Conservation (phyloP, 441 rosid species). For the Corymbia calophylla region DNA sequence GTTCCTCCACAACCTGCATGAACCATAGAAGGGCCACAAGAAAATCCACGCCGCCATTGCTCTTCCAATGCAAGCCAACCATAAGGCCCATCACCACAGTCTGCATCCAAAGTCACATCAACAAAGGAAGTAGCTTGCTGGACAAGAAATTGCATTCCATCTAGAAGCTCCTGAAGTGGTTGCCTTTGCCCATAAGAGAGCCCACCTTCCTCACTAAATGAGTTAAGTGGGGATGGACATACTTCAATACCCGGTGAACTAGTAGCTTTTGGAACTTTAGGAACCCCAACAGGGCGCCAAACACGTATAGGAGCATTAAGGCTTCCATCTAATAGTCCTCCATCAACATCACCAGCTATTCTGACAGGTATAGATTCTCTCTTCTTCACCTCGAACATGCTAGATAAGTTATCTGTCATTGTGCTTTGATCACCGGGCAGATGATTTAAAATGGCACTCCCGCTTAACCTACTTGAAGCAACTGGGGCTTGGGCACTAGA, state of each 20-base stretch:
- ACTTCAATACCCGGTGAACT: conserved; percentile 71
- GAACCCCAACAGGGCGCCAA: conserved; percentile 93
- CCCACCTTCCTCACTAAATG: conserved; percentile 74
- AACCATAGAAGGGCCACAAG: conserved; percentile 95
- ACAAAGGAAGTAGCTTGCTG: conserved; percentile 99
- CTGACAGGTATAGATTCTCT: conserved; percentile 88
- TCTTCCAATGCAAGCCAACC: conserved; percentile 99
- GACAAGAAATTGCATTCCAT: conserved; percentile 83
- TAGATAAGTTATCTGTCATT: conserved; percentile 72
- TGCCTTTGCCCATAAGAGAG: conserved; percentile 89
- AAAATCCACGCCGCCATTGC: conserved; percentile 92
- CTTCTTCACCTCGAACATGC: conserved; percentile 71
- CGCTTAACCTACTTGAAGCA: conserved; percentile 57
- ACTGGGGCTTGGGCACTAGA: conserved; percentile 36
- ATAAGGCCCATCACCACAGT: conserved; percentile 92
- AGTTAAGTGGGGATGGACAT: conserved; percentile 59
- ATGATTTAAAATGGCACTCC: conserved; percentile 58
- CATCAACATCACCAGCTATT: conserved; percentile 94
- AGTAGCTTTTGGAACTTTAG: conserved; percentile 73
- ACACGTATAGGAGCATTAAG: conserved; percentile 90
- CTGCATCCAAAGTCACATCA: conserved; percentile 92
- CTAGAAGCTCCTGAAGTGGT: conserved; percentile 94
- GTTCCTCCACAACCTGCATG: conserved; percentile 99
- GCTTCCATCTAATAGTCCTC: conserved; percentile 75
- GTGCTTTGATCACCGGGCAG: conserved; percentile 74